Evolutionary conservation across 257 asterid species (phyloP), one percentile per base, ranked within the genome.

Genomic region (Nicotiana obtusifolia): DNA sequence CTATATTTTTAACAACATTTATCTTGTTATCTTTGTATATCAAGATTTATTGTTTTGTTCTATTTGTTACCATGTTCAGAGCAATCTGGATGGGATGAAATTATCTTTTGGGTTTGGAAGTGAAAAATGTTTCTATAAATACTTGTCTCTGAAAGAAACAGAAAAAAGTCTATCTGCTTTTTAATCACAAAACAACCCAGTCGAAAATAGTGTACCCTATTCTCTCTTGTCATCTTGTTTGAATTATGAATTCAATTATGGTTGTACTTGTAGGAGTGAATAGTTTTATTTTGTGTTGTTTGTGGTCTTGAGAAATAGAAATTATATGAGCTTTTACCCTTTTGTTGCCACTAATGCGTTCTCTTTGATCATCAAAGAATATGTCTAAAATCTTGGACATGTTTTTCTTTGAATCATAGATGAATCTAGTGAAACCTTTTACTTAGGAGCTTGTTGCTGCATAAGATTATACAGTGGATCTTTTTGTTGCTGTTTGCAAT

Each of bases 401-500:
- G 35, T 71, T 71, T 7, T 69, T 35, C 56, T 68, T 31, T 68
- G 56, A 68, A 37, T 69, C 10, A 10, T 3, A 13, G 47, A 56
- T 71, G 78, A 44, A 71, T n/a, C 35, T 71, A 20, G 59, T 41
- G 19, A 71, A 41, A 41, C 78, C 20, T 71, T 41, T 44, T 41
- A 44, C 44, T 71, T 44, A 20, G 78, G 78, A 41, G 14, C 17
- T 22, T 41, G 77, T 41, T 41, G 57, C n/a, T 71, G 59, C 78
- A 20, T 71, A 57, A 71, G 59, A 20, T 71, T 17, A 71, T 44
- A 20, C 59, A 1, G 6, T 71, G 59, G 14, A 41, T 71, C 57
- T 41, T 44, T 37, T 71, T 71, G 78, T 71, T 71, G 47, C 78
- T 44, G 20, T 71, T 71, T 71, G 59, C 78, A 41, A 44, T 13